Conservation (phyloP, 768 basidiomycete species). For the Amanita fuliginea region DNA sequence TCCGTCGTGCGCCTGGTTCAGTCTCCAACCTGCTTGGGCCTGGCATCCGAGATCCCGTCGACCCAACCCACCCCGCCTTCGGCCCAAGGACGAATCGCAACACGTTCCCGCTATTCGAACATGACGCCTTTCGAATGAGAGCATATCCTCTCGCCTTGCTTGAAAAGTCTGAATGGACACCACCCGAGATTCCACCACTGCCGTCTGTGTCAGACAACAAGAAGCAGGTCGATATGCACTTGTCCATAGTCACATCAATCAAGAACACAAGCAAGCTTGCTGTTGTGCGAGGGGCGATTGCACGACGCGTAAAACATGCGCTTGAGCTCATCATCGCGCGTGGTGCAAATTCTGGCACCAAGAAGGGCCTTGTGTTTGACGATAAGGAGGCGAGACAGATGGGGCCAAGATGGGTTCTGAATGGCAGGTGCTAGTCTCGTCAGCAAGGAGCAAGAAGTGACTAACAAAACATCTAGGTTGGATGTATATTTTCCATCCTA, state of each 20-base stretch:
- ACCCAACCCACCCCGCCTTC: constrained; percentile 6
- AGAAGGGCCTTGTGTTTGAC: constrained; percentile 9
- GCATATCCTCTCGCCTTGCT: constrained; percentile 6
- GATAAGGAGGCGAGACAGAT: constrained; percentile 14
- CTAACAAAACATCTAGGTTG: constrained; percentile 24
- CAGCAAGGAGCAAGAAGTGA: constrained; percentile 19
- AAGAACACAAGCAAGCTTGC: constrained; percentile 21
- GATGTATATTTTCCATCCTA: constrained; percentile 34
- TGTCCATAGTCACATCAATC: constrained; percentile 19
- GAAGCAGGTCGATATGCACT: constrained; percentile 2
- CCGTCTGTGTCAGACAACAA: not conserved
- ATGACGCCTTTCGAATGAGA: not conserved
- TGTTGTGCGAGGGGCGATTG: constrained; percentile 20
- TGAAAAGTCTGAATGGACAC: not conserved
- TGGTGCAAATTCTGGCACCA: constrained; percentile 20
- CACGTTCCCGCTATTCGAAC: constrained; percentile 1
- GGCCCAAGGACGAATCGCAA: not conserved
- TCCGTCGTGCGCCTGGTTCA: not conserved
- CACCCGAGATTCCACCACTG: not conserved
- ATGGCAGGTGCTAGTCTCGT: not conserved
- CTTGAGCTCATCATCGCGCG: constrained; percentile 28
- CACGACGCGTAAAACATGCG: constrained; percentile 25
- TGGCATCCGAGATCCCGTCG: not conserved
- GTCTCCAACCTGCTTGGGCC: not conserved
- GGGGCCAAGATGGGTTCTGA: constrained; percentile 8